A percentile compares a stretch with the other conserved stretches of the same genome.
phyloP scores from a whole-genome alignment of 1,284 basidiomycete genomes.

The Singerocomus rubriflavus region DNA sequence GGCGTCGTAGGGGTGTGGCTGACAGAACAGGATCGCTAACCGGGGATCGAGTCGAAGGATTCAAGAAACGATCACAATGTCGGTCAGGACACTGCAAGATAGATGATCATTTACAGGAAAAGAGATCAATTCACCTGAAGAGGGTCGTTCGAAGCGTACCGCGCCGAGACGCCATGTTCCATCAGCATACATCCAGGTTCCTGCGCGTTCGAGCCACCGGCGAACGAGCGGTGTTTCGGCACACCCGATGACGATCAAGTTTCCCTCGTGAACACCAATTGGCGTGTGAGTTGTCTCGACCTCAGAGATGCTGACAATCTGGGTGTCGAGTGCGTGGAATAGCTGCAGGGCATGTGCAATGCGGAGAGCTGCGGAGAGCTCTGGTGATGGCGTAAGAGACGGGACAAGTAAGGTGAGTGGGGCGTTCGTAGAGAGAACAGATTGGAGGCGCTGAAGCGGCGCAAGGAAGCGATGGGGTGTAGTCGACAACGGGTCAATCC shows the following conservation, averaged over 20 bases:
- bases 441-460: constrained; percentile 51
- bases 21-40: constrained; percentile 62
- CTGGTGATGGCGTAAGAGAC: constrained; percentile 38
- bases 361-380: constrained; percentile 47
- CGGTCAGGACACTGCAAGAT: background rate
- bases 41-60: background rate
- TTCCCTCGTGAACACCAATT: constrained; percentile 37
- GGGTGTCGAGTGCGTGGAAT: constrained; percentile 68
- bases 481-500: background rate
- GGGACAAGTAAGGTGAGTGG: constrained; percentile 59
- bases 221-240: constrained; percentile 32
- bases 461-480: background rate
- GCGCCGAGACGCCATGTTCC: constrained; percentile 20
- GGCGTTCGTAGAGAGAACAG: constrained; percentile 52
- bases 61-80: background rate
- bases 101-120: background rate
- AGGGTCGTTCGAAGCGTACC: constrained; percentile 23
- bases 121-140: constrained; percentile 23
- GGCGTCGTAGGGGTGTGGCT: constrained; percentile 56
- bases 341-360: constrained; percentile 65
- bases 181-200: constrained; percentile 16
- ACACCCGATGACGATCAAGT: constrained; percentile 56
- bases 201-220: constrained; percentile 27
- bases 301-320: constrained; percentile 51
- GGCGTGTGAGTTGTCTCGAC: constrained; percentile 1